These are phyloP conservation scores for Leucosporidium yakuticum DNA, from an alignment of 768 basidiomycete genomes.

Conservation along the genomic window DNA sequence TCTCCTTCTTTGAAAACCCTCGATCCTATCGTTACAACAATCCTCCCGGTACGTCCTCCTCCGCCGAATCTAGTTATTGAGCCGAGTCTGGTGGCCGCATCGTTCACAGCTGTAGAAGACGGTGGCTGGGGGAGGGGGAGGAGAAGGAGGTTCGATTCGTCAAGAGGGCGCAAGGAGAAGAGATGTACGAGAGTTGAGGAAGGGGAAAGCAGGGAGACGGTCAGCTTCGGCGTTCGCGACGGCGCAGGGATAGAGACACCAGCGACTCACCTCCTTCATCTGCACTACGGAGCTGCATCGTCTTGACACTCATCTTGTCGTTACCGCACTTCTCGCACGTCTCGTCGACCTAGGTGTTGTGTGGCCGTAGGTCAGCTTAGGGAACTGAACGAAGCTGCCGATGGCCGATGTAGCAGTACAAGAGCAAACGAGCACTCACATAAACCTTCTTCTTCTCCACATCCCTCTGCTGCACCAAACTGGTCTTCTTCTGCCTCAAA, in stretches of 20 bases:
- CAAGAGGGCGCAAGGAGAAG: too few species aligned
- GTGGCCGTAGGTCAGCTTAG: neutral
- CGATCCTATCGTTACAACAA: neutral
- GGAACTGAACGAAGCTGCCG: too few species aligned
- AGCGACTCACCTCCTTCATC: conserved; percentile 30
- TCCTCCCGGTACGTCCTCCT: neutral
- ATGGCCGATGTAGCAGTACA: too few species aligned
- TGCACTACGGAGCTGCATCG: conserved; percentile 32
- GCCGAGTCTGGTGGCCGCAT: conserved; percentile 42
- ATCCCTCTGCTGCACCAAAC: conserved; percentile 59
- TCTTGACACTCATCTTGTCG: conserved; percentile 31
- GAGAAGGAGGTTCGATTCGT: neutral
- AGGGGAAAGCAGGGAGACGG: too few species aligned
- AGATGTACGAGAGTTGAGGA: too few species aligned
- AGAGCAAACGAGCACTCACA: neutral
- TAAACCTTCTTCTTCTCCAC: conserved; percentile 41
- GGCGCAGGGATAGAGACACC: neutral
- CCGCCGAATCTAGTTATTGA: conserved; percentile 40
- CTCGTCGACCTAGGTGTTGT: conserved; percentile 64
- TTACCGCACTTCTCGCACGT: conserved; percentile 59
- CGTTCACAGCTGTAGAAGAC: conserved; percentile 38
- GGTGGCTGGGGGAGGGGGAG: conserved; percentile 5
- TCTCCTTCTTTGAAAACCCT: neutral
- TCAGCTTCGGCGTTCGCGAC: too few species aligned
- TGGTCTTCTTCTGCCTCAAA: conserved; percentile 79